Base-by-base conservation (phyloP, 148 eudicot species). In the Hydrangea macrophylla region DNA sequence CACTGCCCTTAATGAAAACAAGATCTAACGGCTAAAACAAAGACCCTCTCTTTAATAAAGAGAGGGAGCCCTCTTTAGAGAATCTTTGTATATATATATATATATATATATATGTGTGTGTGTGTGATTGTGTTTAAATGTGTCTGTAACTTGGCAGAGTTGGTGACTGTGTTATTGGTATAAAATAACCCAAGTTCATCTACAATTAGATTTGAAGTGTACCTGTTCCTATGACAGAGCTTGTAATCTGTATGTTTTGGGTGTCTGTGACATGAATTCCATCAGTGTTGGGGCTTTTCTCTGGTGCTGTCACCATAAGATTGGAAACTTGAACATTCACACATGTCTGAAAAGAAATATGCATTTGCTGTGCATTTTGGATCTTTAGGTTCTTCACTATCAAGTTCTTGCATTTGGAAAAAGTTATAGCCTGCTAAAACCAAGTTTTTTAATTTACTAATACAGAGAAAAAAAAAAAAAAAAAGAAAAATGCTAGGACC, bases 311-410 rank as follows among this genome's bases (percentile, higher is more conserved):
- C 27, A 89, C 59, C 10, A 1, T 69, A 2, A 89, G 73, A 61
- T 75, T 58, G 8, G 88, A 73, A 32, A 70, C 79, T 45, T 53
- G 68, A 23, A 89, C 98, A 33, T 67, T 44, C 0, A 1, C 20
- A 58, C 92, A 84, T 18, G 62, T 67, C 32, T 87, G 78, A 35
- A 92, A 76, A 2, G 83, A 54, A 18, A 87, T 42, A 58, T 89
- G 96, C 64, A 92, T 87, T 77, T 85, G 93, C 63, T 89, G 98
- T 10, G 86, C 88, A 81, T 92, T 76, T 74, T 76, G 78, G 53
- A 84, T 69, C 32, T 62, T 84, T 58, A 92, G 17, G 20, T 83
- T 68, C 7, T 70, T 74, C 54, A 87, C 81, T 23, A 24, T 64
- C 73, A 89, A 72, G 33, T 89, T 81, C 25, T 80, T 79, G 76